phyloP scores from a whole-genome alignment of 1,139 yeast species.

The Zhuliangozyma parablackwelliae region DNA sequence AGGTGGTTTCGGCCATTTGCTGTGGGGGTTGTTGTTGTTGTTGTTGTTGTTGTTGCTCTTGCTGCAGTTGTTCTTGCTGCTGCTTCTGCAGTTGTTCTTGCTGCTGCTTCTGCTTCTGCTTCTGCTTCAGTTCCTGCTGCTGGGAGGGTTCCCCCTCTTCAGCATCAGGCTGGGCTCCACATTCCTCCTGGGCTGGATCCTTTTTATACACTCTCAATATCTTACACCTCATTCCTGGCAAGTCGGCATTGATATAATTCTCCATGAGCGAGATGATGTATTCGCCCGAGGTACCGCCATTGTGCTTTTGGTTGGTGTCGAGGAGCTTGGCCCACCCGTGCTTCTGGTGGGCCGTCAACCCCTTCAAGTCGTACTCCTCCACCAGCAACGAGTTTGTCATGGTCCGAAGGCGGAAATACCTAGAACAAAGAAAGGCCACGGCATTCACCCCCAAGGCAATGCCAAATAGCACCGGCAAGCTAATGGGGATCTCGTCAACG shows the following conservation, averaged over 20 bases:
- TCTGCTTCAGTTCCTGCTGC: not conserved
- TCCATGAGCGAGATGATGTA: conserved; percentile 34
- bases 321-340: conserved; percentile 35
- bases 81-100: not conserved
- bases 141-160: not conserved
- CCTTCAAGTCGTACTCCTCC: conserved; percentile 27
- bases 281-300: conserved; percentile 36
- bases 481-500: conserved; percentile 9
- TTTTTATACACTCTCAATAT: conserved; percentile 30
- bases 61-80: not conserved
- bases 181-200: not conserved
- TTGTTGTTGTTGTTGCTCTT: not conserved
- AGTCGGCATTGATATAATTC: conserved; percentile 25
- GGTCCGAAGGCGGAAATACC: conserved; percentile 11
- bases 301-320: conserved; percentile 24
- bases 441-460: conserved; percentile 8
- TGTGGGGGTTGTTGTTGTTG: not conserved
- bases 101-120: not conserved
- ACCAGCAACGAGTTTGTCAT: conserved; percentile 19
- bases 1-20: conserved; percentile 1
- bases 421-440: conserved; percentile 11
- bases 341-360: conserved; percentile 23
- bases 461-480: conserved; percentile 13
- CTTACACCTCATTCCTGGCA: conserved; percentile 29
- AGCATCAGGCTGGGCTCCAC: conserved; percentile 1